phyloP scores from a whole-genome alignment of 2,329 filamentous ascomycete species.

The Phyllosticta capitalensis region DNA sequence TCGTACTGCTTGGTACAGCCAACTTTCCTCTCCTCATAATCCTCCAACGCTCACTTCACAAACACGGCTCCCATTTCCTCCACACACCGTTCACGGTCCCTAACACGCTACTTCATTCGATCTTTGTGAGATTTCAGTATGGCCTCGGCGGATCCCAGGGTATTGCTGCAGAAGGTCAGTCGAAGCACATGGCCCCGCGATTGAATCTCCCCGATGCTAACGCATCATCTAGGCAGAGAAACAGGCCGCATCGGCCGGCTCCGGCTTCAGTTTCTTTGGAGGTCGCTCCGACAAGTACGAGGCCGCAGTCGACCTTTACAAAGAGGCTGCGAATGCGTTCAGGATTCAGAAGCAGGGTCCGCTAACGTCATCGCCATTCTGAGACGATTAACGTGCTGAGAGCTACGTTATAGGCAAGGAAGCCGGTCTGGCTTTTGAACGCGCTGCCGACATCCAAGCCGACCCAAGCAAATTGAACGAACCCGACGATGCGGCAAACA shows the following conservation, averaged over 20 bases:
- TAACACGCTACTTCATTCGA: not conserved
- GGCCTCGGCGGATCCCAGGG: constrained; percentile 63
- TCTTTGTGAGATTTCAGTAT: constrained; percentile 33
- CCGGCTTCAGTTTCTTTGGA: constrained; percentile 85
- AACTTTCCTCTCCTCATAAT: constrained; percentile 1
- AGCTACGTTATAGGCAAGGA: constrained; percentile 54
- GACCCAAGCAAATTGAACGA: constrained; percentile 64
- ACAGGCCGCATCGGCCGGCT: constrained; percentile 59
- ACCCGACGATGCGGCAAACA: constrained; percentile 85
- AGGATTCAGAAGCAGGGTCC: constrained; percentile 75
- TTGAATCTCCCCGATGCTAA: constrained; percentile 12
- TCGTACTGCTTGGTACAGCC: constrained; percentile 7
- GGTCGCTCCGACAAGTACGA: constrained; percentile 82
- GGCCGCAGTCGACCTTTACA: constrained; percentile 77
- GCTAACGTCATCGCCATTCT: constrained; percentile 16
- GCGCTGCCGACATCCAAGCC: constrained; percentile 68
- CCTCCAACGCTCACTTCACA: not conserved
- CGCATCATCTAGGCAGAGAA: constrained; percentile 66
- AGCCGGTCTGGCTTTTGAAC: constrained; percentile 79
- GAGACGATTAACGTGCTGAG: not conserved
- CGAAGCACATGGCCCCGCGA: constrained; percentile 8
- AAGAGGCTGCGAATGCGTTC: constrained; percentile 85
- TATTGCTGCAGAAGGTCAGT: constrained; percentile 64
- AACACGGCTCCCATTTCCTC: not conserved
- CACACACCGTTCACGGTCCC: not conserved